Conservation (phyloP, 2,329 filamentous ascomycete species). For the Erysiphe pisi region DNA sequence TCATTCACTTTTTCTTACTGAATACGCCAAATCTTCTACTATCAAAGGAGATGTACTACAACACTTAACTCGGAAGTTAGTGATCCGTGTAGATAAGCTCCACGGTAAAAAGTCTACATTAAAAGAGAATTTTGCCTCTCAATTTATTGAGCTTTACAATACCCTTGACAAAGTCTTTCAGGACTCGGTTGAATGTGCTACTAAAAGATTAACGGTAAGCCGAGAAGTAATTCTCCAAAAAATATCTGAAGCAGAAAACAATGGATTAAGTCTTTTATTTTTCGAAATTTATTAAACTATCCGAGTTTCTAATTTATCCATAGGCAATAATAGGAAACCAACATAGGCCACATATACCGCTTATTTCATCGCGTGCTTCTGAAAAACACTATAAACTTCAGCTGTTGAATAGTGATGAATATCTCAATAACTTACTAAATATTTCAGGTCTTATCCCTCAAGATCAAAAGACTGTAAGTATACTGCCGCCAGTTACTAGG, state of each 20-base stretch:
- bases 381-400: too few relatives aligned
- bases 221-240: not conserved
- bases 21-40: not conserved
- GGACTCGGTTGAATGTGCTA: not conserved
- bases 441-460: too few relatives aligned
- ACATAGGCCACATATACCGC: too few relatives aligned
- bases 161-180: not conserved
- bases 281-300: too few relatives aligned
- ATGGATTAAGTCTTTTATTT: too few relatives aligned
- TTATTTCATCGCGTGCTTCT: too few relatives aligned
- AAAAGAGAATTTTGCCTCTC: too few relatives aligned
- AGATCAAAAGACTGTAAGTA: too few relatives aligned
- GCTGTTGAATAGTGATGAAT: not conserved
- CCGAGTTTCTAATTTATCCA: too few relatives aligned
- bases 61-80: conserved; percentile 3
- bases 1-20: conserved; percentile 41
- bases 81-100: conserved; percentile 9
- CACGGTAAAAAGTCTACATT: not conserved
- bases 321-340: too few relatives aligned
- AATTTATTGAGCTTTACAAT: not conserved
- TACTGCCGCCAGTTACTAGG: too few relatives aligned
- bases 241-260: too few relatives aligned
- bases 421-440: not conserved
- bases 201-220: not conserved
- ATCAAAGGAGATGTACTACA: not conserved